These are phyloP conservation scores for Sordariomycetes sp. DNA, from an alignment of 2,329 filamentous ascomycete species.

Conservation along the genomic window DNA sequence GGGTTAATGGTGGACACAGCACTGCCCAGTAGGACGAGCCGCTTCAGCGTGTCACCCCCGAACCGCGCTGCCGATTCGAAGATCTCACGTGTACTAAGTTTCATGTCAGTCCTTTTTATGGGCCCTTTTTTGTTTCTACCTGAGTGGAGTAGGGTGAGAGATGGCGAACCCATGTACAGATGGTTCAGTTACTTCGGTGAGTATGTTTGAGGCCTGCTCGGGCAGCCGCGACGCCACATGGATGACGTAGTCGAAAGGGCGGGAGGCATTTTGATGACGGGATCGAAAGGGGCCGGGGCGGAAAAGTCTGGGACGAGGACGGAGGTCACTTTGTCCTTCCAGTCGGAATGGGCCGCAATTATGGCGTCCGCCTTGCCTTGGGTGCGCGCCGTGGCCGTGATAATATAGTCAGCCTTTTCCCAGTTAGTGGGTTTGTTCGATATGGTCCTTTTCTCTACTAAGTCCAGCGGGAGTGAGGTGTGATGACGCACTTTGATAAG, in stretches of 20 bases:
- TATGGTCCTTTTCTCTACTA: neutral
- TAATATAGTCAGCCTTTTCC: neutral
- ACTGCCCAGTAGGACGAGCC: conserved; percentile 55
- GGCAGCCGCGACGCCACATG: conserved; percentile 14
- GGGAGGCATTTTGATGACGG: neutral
- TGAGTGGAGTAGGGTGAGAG: neutral
- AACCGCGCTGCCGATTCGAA: conserved; percentile 17
- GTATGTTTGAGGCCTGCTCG: conserved; percentile 27
- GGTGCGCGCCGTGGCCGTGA: neutral
- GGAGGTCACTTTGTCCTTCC: conserved; percentile 15
- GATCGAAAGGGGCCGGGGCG: conserved; percentile 11
- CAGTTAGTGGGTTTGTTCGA: neutral
- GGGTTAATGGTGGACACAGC: conserved; percentile 36
- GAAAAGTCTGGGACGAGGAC: conserved; percentile 18
- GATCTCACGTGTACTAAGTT: conserved; percentile 13
- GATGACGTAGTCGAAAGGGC: neutral
- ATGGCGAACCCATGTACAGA: conserved; percentile 27
- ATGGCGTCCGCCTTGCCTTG: neutral
- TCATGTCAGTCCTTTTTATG: neutral
- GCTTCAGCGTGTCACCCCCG: conserved; percentile 19
- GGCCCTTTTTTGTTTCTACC: neutral
- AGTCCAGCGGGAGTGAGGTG: conserved; percentile 25
- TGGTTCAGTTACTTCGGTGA: conserved; percentile 27
- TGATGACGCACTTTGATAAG: conserved; percentile 20
- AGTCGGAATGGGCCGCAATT: neutral